Conservation (phyloP, 2,329 filamentous ascomycete genomes). For the Capronia americana region DNA sequence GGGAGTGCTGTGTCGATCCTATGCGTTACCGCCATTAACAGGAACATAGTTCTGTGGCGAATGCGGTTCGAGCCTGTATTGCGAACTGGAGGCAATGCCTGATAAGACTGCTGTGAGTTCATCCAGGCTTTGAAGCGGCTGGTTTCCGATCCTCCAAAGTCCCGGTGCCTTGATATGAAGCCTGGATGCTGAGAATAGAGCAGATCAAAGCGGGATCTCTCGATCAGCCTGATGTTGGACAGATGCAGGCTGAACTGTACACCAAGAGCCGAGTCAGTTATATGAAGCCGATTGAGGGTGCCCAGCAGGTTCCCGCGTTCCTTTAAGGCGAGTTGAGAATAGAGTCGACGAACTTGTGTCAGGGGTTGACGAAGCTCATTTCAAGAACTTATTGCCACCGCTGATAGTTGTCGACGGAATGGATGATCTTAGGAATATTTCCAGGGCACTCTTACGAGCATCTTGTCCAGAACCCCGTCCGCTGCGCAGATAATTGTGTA, state of each 20-base stretch:
- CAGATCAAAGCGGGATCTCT: slow-evolving; percentile 56
- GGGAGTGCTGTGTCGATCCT: neutral
- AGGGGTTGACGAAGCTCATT: neutral
- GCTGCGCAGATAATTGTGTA: neutral
- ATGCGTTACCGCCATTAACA: neutral
- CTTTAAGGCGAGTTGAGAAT: slow-evolving; percentile 4
- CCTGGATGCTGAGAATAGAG: neutral
- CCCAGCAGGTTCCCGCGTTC: slow-evolving; percentile 53
- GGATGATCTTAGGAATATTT: neutral
- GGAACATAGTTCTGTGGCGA: slow-evolving; percentile 54
- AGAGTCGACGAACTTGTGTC: neutral
- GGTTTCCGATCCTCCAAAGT: neutral
- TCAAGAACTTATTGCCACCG: neutral
- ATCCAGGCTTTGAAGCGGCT: neutral
- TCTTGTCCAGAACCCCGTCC: neutral
- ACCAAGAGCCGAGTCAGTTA: slow-evolving; percentile 58
- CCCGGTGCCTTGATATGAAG: neutral
- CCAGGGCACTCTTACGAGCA: neutral
- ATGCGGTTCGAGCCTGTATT: slow-evolving; percentile 61
- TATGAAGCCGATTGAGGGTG: slow-evolving; percentile 51
- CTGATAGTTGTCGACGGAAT: neutral
- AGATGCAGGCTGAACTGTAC: slow-evolving; percentile 61
- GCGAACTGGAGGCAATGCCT: slow-evolving; percentile 60
- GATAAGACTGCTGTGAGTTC: slow-evolving; percentile 52
- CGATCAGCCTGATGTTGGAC: slow-evolving; percentile 53